Evolutionary conservation across 176 grass and related monocot genomes (phyloP), one percentile per base, ranked within the genome.

Genomic region (Panicum miliaceum): DNA sequence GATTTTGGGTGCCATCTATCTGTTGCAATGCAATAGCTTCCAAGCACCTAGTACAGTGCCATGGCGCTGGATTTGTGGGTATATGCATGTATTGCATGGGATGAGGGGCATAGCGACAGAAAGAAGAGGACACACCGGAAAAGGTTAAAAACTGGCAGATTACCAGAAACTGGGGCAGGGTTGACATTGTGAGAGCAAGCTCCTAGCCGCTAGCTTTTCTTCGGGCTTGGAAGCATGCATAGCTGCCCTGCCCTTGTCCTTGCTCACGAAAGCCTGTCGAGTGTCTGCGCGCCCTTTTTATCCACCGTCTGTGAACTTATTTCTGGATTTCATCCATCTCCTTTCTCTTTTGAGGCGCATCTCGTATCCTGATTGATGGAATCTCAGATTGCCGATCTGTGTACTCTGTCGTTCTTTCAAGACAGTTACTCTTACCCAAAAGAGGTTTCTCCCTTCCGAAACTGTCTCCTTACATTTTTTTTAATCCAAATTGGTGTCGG

Each of bases 161-260:
- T 52, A 59, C 86, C 77, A 73, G 81, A 45, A 67, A 46, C 60
- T 57, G 78, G 22, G 47, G 40, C 25, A 78, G 57, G 84, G 88
- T 90, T 90, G 88, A 90, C 88, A 86, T 86, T 60, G n/a, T 60
- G 32, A 64, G 23, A 73, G 59, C 78, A 78, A 64, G 40, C 29
- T 63, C 26, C 10, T 81, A 79, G 76, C 87, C 60, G 73, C 42
- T 23, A 83, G 8, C 84, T 83, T 90, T 83, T 51, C 51, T 50
- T 9, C 14, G 8, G 22, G 50, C 69, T 85, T 91, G 89, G 76
- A 81, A 45, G 18, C 68, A 69, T 84, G 71, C 77, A 47, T 54
- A 18, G 81, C 50, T 25, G 56, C 58, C 46, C 50, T 25, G 56
- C 58, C 46, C 51, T 70, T 75, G 77, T 78, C 86, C 86, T 88